These are phyloP conservation scores for Amanita rubescens DNA, from an alignment of 768 basidiomycete species.

Conservation along the genomic window DNA sequence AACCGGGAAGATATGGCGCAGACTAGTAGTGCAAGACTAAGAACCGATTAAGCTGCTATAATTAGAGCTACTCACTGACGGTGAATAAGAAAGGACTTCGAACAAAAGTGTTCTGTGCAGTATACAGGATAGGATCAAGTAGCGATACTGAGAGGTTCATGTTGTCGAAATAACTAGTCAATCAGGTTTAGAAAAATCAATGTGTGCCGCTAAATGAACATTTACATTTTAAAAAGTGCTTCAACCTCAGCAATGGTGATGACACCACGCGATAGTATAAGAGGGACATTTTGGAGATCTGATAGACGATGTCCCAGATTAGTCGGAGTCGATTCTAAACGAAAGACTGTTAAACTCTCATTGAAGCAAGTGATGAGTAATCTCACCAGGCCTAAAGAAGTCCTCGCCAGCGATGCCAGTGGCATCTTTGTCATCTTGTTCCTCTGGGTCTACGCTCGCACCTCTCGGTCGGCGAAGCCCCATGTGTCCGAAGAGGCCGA, in stretches of 20 bases:
- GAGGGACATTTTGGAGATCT: constrained; percentile 43
- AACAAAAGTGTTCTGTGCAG: constrained; percentile 70
- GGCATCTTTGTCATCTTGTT: constrained; percentile 35
- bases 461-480: constrained; percentile 35
- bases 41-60: not conserved
- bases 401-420: constrained; percentile 60
- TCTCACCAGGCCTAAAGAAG: constrained; percentile 61
- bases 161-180: constrained; percentile 60
- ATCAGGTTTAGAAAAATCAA: not conserved
- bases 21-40: constrained; percentile 37
- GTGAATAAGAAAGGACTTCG: constrained; percentile 91
- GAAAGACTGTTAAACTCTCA: not conserved
- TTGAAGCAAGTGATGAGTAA: constrained; percentile 5
- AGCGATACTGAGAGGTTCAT: constrained; percentile 78
- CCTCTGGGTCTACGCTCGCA: constrained; percentile 32
- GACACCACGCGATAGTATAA: constrained; percentile 57
- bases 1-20: constrained; percentile 86
- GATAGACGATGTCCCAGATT: constrained; percentile 29
- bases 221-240: constrained; percentile 64
- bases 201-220: not conserved
- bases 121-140: constrained; percentile 78
- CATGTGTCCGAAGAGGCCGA: constrained; percentile 70
- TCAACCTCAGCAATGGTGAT: constrained; percentile 63
- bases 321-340: constrained; percentile 33
- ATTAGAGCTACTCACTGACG: constrained; percentile 53